Evolutionary conservation across 495 filamentous ascomycete genomes (phyloP), one percentile per base, ranked within the genome.

Genomic region (Penicillium nucicola): DNA sequence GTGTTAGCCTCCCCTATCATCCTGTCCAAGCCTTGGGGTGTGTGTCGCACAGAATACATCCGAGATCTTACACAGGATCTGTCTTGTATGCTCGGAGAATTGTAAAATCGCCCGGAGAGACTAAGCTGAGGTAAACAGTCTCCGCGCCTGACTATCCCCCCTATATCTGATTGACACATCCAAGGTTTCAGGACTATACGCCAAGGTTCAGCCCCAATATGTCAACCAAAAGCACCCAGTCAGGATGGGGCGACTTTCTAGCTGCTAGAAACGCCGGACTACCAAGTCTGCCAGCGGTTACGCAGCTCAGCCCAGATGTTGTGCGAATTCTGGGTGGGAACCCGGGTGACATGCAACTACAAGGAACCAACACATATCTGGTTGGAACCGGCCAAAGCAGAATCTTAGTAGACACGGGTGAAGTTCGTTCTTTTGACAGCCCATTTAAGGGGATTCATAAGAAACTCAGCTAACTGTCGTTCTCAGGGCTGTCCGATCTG

Each of bases 351-450:
- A 78, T 82, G 62, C 56, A 66, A 44, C 61, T 80, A 22, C 77
- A 77, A 71, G 82, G 82, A 18, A 89, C 88, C 36, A 92, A 92
- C 64, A 92, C 88, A 8, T 92, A 89, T 66, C 71, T 92, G 20
- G 58, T 92, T 42, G 87, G 87, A 48, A 88, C 76, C 6, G 86
- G 87, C 9, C 50, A 61, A 2, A 31, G 65, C 2, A 73, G 86
- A n/a, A 56, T 89, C 34, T 70, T 92, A 5, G 79, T 92, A 50
- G 88, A 92, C 64, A 88, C 87, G 0, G 84, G 77, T 30, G 75
- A 85, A 48, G 54, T 57, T 10, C 37, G 48, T 40, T 35, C 13
- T 22, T 11, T 32, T 17, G 15, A 6, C 13, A 13, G 23, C 20
- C 22, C 7, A 28, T 7, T n/a, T 17, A 11, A 34, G 17, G 33